Percentiles rank a stretch among this genome's conserved stretches.
Evolutionary conservation across 345 rosid species (phyloP).

Genomic region (Streptanthus diversifolius): DNA sequence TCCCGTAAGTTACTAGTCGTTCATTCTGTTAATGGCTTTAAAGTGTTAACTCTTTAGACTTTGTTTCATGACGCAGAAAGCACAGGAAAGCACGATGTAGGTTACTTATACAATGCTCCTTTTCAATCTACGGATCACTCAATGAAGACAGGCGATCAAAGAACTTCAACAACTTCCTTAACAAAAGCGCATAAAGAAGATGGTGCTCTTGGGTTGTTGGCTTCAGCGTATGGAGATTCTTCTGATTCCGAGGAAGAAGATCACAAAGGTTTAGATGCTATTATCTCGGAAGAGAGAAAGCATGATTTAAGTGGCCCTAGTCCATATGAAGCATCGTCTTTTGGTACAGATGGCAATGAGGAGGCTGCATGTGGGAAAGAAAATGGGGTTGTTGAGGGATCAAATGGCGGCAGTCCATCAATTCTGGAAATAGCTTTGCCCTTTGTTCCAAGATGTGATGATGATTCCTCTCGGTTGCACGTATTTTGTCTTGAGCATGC

Average conservation of each 20-base stretch:
- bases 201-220: conserved; percentile 80
- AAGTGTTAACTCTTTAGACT: not conserved
- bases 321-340: conserved; percentile 33
- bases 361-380: conserved; percentile 35
- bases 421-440: conserved; percentile 32
- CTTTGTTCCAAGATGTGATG: conserved; percentile 50
- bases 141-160: conserved; percentile 34
- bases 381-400: conserved; percentile 9
- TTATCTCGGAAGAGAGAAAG: conserved; percentile 28
- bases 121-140: not conserved
- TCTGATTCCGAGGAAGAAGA: conserved; percentile 88
- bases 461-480: conserved; percentile 78
- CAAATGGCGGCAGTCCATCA: conserved; percentile 22
- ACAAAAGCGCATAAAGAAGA: conserved; percentile 31
- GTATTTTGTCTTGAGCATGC: conserved; percentile 99
- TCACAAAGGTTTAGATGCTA: conserved; percentile 35
- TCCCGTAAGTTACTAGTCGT: conserved; percentile 42
- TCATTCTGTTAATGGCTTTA: not conserved
- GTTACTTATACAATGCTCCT: conserved; percentile 15
- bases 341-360: conserved; percentile 24
- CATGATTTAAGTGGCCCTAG: conserved; percentile 24
- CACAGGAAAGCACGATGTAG: conserved; percentile 29
- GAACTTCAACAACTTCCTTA: conserved; percentile 32
- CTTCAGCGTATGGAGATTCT: conserved; percentile 75
- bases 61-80: conserved; percentile 42